Percentiles rank a stretch among this genome's conserved stretches.
Conservation (phyloP, 352 stramenopile genomes). For the Phytopythium montanum region DNA sequence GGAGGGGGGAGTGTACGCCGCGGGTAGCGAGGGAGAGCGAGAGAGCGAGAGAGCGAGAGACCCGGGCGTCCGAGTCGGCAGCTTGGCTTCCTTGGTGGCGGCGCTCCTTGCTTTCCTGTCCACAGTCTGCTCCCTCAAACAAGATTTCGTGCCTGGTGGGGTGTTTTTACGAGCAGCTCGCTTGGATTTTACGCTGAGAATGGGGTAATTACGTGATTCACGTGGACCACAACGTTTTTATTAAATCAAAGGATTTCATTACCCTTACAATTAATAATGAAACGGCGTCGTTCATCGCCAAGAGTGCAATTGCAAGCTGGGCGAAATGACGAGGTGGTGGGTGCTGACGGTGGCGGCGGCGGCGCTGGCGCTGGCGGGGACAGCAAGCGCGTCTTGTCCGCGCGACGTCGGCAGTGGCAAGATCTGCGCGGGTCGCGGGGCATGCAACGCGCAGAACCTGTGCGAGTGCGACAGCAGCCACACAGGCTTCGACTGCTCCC, state of each 20-base stretch:
- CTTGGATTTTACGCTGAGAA: not conserved
- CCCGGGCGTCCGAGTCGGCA: not conserved
- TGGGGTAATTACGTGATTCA: slow-evolving; percentile 6
- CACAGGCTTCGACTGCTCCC: slow-evolving; percentile 58
- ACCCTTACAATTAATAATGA: not conserved
- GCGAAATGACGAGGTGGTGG: not conserved
- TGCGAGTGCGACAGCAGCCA: slow-evolving; percentile 55
- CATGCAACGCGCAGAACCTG: slow-evolving; percentile 39
- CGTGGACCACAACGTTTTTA: not conserved
- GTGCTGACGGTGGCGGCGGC: not conserved
- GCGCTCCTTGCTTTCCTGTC: slow-evolving; percentile 17
- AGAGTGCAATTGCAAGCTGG: not conserved
- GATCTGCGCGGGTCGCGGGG: slow-evolving; percentile 58
- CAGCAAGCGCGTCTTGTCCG: slow-evolving; percentile 23
- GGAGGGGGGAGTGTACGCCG: no score
- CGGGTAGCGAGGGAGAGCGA: not conserved
- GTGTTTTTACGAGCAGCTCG: slow-evolving; percentile 9
- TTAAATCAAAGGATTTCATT: not conserved
- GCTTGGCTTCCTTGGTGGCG: not conserved
- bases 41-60: not conserved
- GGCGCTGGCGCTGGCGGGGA: slow-evolving; percentile 4
- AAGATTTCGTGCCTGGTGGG: slow-evolving; percentile 6
- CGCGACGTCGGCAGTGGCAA: slow-evolving; percentile 41
- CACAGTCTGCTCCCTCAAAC: slow-evolving; percentile 3
- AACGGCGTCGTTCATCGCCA: not conserved